phyloP scores from a whole-genome alignment of 179 eudicot genomes.

The Carnegiea gigantea region DNA sequence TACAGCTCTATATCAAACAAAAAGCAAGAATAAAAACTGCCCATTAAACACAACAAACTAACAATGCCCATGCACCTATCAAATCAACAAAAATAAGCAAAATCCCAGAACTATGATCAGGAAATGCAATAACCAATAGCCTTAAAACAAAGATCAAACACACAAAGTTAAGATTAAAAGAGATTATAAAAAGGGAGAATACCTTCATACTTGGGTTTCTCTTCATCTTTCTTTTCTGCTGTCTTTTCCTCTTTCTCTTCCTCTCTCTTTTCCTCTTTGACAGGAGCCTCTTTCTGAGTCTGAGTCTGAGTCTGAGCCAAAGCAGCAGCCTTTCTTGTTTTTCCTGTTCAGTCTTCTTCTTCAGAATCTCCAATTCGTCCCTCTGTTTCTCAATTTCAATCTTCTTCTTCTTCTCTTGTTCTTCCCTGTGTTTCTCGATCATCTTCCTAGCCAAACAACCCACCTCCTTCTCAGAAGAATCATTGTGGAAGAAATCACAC shows the following conservation, averaged over 20 bases:
- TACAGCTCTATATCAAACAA: background rate
- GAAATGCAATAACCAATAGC: background rate
- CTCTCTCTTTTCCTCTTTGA: slow-evolving; percentile 13
- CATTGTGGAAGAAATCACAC: slow-evolving; percentile 46
- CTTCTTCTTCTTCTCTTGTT: slow-evolving; percentile 24
- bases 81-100: no score
- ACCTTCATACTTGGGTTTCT: slow-evolving; percentile 39
- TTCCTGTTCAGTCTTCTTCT: background rate
- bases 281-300: background rate
- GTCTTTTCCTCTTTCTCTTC: slow-evolving; percentile 20
- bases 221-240: slow-evolving; percentile 16
- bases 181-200: background rate
- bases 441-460: slow-evolving; percentile 26
- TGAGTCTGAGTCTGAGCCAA: background rate
- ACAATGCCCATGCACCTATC: background rate
- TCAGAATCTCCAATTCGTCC: slow-evolving; percentile 22
- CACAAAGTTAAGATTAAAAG: background rate
- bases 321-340: slow-evolving; percentile 17
- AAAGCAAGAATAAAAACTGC: background rate
- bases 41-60: background rate
- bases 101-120: no score
- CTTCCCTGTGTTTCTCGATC: slow-evolving; percentile 36
- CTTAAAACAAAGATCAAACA: background rate
- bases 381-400: slow-evolving; percentile 23
- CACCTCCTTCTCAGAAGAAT: slow-evolving; percentile 37